A percentile compares a stretch with the other conserved stretches of the same genome.
These are phyloP conservation scores for Kodamaea laetipori DNA, from an alignment of 805 yeast species.

Conservation along the genomic window DNA sequence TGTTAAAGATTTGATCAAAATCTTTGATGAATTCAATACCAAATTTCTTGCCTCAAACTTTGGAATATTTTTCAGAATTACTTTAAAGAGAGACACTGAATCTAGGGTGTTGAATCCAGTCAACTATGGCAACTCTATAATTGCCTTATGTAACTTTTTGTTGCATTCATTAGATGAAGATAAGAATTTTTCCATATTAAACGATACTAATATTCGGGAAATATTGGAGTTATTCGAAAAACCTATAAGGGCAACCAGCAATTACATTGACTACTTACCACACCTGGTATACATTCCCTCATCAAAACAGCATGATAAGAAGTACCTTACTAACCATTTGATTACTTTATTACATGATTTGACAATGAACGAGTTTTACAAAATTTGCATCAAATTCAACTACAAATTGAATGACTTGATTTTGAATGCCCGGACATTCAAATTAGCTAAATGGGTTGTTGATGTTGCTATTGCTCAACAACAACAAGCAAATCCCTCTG, in stretches of 20 bases:
- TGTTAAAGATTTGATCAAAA: background rate
- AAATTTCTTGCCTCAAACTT: conserved; percentile 33
- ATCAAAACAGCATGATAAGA: conserved; percentile 19
- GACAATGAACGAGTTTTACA: conserved; percentile 63
- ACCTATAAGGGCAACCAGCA: conserved; percentile 48
- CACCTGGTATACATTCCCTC: conserved; percentile 48
- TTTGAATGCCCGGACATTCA: conserved; percentile 62
- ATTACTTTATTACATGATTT: conserved; percentile 62
- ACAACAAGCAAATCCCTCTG: conserved; percentile 22
- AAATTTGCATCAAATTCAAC: conserved; percentile 64
- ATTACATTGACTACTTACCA: conserved; percentile 41
- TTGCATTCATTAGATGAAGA: conserved; percentile 67
- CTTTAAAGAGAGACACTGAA: conserved; percentile 56
- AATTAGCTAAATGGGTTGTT: conserved; percentile 71
- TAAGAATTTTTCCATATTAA: conserved; percentile 50
- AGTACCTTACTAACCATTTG: conserved; percentile 35
- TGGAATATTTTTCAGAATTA: conserved; percentile 41
- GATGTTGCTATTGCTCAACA: conserved; percentile 62
- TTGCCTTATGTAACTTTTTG: conserved; percentile 58
- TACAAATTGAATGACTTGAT: conserved; percentile 64
- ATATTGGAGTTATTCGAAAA: conserved; percentile 60
- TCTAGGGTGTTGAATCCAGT: conserved; percentile 61
- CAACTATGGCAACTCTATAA: conserved; percentile 61
- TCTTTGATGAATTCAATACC: conserved; percentile 13
- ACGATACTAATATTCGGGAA: conserved; percentile 55